These are phyloP conservation scores for Metarhizium album DNA, from an alignment of 2,329 filamentous ascomycete species.

Conservation along the genomic window DNA sequence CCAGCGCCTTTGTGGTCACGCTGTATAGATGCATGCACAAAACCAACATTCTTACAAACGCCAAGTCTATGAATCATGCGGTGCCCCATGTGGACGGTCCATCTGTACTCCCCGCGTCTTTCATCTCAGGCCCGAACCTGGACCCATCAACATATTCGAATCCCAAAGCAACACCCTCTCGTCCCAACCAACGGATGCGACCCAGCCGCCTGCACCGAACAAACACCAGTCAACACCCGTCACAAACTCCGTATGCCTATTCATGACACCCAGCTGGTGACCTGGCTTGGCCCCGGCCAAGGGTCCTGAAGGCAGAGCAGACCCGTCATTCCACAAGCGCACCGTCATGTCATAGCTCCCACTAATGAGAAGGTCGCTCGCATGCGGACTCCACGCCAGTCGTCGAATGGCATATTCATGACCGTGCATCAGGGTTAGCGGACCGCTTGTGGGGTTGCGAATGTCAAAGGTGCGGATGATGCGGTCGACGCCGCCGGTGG, in stretches of 20 bases:
- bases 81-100: no score
- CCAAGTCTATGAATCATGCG: background rate
- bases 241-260: conserved; percentile 86
- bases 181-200: conserved; percentile 90
- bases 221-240: conserved; percentile 97
- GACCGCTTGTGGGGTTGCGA: conserved; percentile 60
- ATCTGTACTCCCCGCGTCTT: background rate
- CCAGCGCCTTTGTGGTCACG: background rate
- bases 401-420: conserved; percentile 86
- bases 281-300: conserved; percentile 39
- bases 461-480: conserved; percentile 86
- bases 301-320: conserved; percentile 27
- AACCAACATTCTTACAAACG: background rate
- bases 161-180: conserved; percentile 89
- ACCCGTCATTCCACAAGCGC: conserved; percentile 78
- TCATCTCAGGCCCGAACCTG: conserved; percentile 10
- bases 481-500: conserved; percentile 81
- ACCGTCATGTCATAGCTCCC: conserved; percentile 98
- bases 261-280: conserved; percentile 76
- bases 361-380: conserved; percentile 76
- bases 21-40: background rate
- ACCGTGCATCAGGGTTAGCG: conserved; percentile 63
- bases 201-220: conserved; percentile 92
- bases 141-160: conserved; percentile 43
- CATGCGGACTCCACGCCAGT: conserved; percentile 85